A percentile compares a stretch with the other conserved stretches of the same genome.
These are phyloP conservation scores for Strobilomyces echinocephalus DNA, from an alignment of 768 basidiomycete species.

Conservation along the genomic window DNA sequence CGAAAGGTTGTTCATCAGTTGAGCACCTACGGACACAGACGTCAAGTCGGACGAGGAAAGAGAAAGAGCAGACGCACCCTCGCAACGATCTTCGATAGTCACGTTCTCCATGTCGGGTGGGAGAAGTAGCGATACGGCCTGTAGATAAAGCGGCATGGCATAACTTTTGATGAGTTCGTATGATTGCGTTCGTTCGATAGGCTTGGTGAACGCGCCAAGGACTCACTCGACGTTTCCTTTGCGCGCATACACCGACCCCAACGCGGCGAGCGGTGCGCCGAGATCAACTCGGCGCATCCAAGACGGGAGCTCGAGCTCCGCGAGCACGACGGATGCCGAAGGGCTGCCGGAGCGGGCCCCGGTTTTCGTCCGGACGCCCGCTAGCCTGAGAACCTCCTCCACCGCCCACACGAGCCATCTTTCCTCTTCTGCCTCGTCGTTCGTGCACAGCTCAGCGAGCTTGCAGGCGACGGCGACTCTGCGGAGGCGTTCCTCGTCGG, in stretches of 20 bases:
- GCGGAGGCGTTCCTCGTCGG: conserved; percentile 26
- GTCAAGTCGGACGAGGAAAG: too few species aligned
- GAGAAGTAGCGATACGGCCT: conserved; percentile 58
- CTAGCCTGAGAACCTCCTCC: conserved; percentile 37
- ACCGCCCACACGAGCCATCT: conserved; percentile 41
- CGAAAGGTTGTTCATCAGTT: conserved; percentile 47
- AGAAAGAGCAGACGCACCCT: conserved; percentile 38
- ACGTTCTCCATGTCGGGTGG: conserved; percentile 34
- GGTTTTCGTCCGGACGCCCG: conserved; percentile 7
- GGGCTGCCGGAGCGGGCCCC: background rate
- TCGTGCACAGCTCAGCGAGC: conserved; percentile 38
- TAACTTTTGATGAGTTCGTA: conserved; percentile 36
- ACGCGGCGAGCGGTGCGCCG: conserved; percentile 62
- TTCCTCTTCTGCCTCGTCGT: conserved; percentile 36
- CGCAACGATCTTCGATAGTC: conserved; percentile 35
- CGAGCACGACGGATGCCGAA: conserved; percentile 31
- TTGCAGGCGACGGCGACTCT: conserved; percentile 43
- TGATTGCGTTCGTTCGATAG: background rate
- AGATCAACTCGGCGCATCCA: conserved; percentile 61
- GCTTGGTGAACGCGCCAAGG: background rate
- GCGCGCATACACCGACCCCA: conserved; percentile 55
- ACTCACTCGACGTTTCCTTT: conserved; percentile 45
- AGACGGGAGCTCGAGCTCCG: conserved; percentile 51
- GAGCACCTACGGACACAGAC: conserved; percentile 32
- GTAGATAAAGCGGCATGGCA: conserved; percentile 49